Percentiles rank a stretch among this genome's conserved stretches.
These are phyloP conservation scores for Ashbya aceris DNA, from an alignment of 1,139 yeast genomes.

Conservation along the genomic window DNA sequence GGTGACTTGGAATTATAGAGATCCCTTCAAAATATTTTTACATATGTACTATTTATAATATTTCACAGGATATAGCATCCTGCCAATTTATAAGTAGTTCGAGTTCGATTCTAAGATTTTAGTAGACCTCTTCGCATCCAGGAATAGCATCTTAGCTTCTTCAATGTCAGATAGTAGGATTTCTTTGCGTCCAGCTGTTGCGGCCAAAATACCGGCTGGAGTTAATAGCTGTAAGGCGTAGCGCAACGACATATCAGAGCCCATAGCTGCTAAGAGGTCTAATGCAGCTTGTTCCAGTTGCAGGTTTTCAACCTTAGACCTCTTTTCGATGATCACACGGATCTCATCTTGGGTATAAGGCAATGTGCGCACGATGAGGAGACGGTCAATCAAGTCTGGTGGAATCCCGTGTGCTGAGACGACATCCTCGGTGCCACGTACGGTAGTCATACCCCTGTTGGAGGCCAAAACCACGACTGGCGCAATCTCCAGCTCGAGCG, in stretches of 20 bases:
- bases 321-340: constrained; percentile 66
- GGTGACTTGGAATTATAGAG: no score
- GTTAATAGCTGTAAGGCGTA: constrained; percentile 85
- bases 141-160: constrained; percentile 75
- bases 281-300: constrained; percentile 59
- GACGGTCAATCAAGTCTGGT: constrained; percentile 83
- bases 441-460: constrained; percentile 85
- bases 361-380: constrained; percentile 82
- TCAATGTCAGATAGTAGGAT: constrained; percentile 66
- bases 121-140: constrained; percentile 84
- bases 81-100: constrained; percentile 21
- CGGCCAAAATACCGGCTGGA: constrained; percentile 80
- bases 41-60: no score
- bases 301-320: constrained; percentile 69
- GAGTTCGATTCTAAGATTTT: constrained; percentile 48
- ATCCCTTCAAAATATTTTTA: no score
- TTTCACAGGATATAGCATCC: no score
- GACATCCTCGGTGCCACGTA: constrained; percentile 84
- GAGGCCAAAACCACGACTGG: constrained; percentile 94
- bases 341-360: constrained; percentile 83
- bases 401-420: constrained; percentile 96
- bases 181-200: constrained; percentile 62
- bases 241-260: constrained; percentile 70
- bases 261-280: constrained; percentile 61
- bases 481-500: constrained; percentile 83